Evolutionary conservation across 768 basidiomycete genomes (phyloP).

Genomic region (Mycena floridula): DNA sequence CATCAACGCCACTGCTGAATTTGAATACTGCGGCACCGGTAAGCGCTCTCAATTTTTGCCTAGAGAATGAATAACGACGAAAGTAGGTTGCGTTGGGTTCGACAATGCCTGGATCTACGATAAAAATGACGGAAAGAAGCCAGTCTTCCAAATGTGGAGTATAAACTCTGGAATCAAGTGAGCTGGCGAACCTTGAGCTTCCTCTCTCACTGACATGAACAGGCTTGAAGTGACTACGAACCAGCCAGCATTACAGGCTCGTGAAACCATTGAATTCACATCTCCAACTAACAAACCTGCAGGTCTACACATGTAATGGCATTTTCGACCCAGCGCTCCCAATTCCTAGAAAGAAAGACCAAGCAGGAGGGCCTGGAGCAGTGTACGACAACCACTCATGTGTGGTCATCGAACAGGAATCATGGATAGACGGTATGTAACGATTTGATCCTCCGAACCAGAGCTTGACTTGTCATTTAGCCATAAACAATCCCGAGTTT

Average conservation of each 20-base stretch:
- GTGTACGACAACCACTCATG: slow-evolving; percentile 33
- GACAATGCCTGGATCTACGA: slow-evolving; percentile 45
- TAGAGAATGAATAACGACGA: not conserved
- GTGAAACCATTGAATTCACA: not conserved
- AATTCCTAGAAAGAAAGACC: slow-evolving; percentile 34
- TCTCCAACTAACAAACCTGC: not conserved
- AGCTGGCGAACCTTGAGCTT: slow-evolving; percentile 1
- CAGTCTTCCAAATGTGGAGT: slow-evolving; percentile 37
- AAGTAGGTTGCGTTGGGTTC: slow-evolving; percentile 35
- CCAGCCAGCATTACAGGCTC: slow-evolving; percentile 38
- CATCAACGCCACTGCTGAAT: slow-evolving; percentile 28
- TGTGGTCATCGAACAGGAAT: slow-evolving; percentile 39
- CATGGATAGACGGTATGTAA: slow-evolving; percentile 39
- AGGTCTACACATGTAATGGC: slow-evolving; percentile 39
- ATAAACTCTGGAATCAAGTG: slow-evolving; percentile 39
- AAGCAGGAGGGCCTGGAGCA: slow-evolving; percentile 31
- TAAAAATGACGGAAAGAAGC: slow-evolving; percentile 17
- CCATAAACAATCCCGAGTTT: slow-evolving; percentile 42
- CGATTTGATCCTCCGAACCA: too few species aligned
- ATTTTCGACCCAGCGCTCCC: slow-evolving; percentile 17
- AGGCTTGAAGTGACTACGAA: slow-evolving; percentile 39
- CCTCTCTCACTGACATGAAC: not conserved
- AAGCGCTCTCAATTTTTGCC: not conserved
- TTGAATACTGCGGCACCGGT: slow-evolving; percentile 35
- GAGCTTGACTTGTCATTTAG: too few species aligned